phyloP scores from a whole-genome alignment of 2,329 filamentous ascomycete species.

The Bipolaris sorokiniana region DNA sequence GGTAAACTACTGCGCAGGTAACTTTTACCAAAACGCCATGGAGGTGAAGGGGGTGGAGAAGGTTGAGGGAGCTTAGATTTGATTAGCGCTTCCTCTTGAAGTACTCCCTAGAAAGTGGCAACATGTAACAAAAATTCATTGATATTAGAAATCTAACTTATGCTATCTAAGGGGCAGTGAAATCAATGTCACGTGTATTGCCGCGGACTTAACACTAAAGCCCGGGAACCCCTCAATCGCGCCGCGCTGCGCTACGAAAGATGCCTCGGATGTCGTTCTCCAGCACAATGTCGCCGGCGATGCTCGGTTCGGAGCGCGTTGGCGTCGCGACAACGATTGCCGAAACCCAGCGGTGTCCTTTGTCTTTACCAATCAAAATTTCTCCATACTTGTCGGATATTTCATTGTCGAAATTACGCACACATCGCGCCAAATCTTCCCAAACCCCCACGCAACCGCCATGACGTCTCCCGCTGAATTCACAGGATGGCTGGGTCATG shows the following conservation, averaged over 20 bases:
- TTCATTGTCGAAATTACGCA: background rate
- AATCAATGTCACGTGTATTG: background rate
- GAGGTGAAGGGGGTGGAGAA: background rate
- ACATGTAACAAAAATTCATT: too few relatives aligned
- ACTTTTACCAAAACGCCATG: conserved; percentile 42
- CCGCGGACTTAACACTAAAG: background rate
- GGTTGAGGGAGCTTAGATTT: background rate
- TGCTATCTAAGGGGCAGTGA: too few relatives aligned
- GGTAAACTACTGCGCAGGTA: conserved; percentile 33
- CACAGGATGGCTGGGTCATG: conserved; percentile 63
- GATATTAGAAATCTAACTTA: background rate
- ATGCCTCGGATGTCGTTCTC: conserved; percentile 25
- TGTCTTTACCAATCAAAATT: background rate
- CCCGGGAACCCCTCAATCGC: conserved; percentile 14
- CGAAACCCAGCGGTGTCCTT: background rate
- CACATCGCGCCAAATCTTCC: background rate
- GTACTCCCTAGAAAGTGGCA: too few relatives aligned
- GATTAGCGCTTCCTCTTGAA: too few relatives aligned
- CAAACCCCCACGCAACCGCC: background rate
- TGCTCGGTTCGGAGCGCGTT: conserved; percentile 11
- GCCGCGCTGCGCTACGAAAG: conserved; percentile 1
- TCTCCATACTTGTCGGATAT: background rate
- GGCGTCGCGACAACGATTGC: conserved; percentile 1
- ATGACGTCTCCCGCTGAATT: conserved; percentile 55
- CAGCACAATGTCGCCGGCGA: conserved; percentile 15